These are phyloP conservation scores for Trifolium fragiferum DNA, from an alignment of 306 rosid genomes.

Conservation along the genomic window DNA sequence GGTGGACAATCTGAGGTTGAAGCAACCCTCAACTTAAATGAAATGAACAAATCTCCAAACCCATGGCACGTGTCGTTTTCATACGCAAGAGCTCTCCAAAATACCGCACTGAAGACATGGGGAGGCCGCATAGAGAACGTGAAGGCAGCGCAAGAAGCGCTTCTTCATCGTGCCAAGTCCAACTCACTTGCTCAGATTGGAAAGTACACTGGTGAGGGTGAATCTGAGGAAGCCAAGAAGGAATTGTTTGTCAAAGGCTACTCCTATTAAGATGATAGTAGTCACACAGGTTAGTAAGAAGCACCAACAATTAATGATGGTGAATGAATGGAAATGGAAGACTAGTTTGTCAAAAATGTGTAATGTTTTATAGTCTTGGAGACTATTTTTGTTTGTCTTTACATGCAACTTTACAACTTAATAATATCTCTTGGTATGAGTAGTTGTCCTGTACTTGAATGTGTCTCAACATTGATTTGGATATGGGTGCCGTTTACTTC, in stretches of 20 bases:
- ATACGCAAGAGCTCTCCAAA: constrained; percentile 95
- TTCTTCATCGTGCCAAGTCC: constrained; percentile 80
- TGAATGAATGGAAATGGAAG: constrained; percentile 39
- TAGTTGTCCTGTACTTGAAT: constrained; percentile 18
- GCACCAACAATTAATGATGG: constrained; percentile 38
- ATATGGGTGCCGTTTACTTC: no score
- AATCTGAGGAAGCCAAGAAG: constrained; percentile 84
- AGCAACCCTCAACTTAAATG: constrained; percentile 92
- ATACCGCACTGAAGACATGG: constrained; percentile 92
- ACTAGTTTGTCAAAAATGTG: constrained; percentile 46
- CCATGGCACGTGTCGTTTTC: constrained; percentile 99
- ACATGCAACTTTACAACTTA: constrained; percentile 49
- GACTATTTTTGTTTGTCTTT: constrained; percentile 59
- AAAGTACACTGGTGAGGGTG: constrained; percentile 93
- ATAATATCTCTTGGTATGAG: constrained; percentile 13
- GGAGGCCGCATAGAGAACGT: constrained; percentile 89
- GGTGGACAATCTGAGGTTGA: constrained; percentile 99
- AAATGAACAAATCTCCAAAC: constrained; percentile 76
- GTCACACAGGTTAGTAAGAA: constrained; percentile 32
- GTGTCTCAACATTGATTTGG: neutral
- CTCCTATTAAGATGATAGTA: constrained; percentile 59
- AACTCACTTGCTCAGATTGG: constrained; percentile 96
- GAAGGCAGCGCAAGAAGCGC: constrained; percentile 76
- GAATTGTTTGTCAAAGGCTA: constrained; percentile 86
- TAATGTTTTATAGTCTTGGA: constrained; percentile 46